Base-by-base conservation (phyloP, 2,329 filamentous ascomycete genomes). In the Lomentospora prolificans region DNA sequence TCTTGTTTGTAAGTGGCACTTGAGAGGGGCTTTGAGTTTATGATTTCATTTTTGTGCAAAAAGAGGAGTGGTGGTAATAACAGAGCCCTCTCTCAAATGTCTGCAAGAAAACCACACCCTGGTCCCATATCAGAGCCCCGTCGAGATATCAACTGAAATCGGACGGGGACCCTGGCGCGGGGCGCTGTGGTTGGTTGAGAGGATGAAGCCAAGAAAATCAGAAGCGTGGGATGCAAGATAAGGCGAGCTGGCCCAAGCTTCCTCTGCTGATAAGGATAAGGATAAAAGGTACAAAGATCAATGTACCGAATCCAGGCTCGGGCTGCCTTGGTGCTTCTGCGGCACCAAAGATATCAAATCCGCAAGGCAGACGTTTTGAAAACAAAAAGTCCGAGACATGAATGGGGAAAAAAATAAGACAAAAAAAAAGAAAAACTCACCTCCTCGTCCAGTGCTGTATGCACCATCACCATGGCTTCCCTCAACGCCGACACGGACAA, bases 401-500 rank as follows among this genome's bases (percentile, higher is more conserved):
- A 28, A 36, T 25, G 12, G 22, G 27, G 51, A 50, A 30, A 44
- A 9, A 46, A 39, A 36, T 44, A 50, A 10, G 31, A 41, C 54
- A 27, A 30, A 27, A 58, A 52, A 12, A 52, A 54, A 28, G 17
- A 8, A 17, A 19, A 12, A 25, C 72, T 62, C 68, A 81, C 80
- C 80, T 73, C 80, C 80, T 63, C 80, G 76, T 22, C 80, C 80
- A 8, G 79, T 75, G 65, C 78, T 82, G 66, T 75, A 82, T 46
- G 78, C 76, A 61, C 80, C 80, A 60, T 82, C 79, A 24, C 74
- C 74, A 61, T 83, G 79, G 66, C 75, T 78, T 60, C 79, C 79
- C 64, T 73, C 72, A 3, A 70, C 64, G 52, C 79, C 80, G 46
- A 73, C 64, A 51, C 81, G 79, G 56, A 80, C 79, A 55, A 86